Base-by-base conservation (phyloP, 2,329 filamentous ascomycete species). In the Cladobotryum protrusum region DNA sequence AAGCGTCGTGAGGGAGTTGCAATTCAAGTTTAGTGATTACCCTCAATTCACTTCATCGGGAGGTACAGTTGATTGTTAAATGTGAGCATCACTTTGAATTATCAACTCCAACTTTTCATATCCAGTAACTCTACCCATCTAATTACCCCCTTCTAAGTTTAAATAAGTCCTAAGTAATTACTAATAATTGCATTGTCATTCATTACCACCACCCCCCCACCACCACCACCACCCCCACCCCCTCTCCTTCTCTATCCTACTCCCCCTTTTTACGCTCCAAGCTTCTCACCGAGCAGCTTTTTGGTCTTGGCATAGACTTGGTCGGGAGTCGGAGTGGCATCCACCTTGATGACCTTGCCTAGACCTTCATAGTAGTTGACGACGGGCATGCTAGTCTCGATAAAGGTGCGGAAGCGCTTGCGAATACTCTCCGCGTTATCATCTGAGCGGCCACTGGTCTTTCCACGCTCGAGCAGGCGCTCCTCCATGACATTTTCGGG, bases 361-460 rank as follows among this genome's bases (percentile, higher is more conserved):
- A 91, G 76, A 61, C 76, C 75, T 63, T 86, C 83, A 67, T 87
- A 97, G 66, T 89, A 82, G 59, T 95, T 79, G 48, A 99, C 89
- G 43, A 97, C 93, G 20, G 93, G 93, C 92, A 97, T 96, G 72
- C 89, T 96, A 2, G 90, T 96, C 71, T 97, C 90, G 61, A 95
- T 75, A 65, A 97, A 99, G 4, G 86, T 91, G 65, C 83, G 84
- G 78, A 99, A 99, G 50, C 93, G 82, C 84, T 99, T 99, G 74
- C 87, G 86, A 68, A 97, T 99, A 63, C 85, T 90, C 72, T 96
- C 93, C 49, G 83, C 86, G 67, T 99, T 99, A 73, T 99, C 93
- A 69, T 99, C 93, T 45, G 86, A 76, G 56, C 93, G 80, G 39
- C 93, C 93, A 63, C 86, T 91, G 14, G 92, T 97, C 83, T 96